Evolutionary conservation across 2,329 filamentous ascomycete species (phyloP).

Genomic region (Scorias spongiosa): DNA sequence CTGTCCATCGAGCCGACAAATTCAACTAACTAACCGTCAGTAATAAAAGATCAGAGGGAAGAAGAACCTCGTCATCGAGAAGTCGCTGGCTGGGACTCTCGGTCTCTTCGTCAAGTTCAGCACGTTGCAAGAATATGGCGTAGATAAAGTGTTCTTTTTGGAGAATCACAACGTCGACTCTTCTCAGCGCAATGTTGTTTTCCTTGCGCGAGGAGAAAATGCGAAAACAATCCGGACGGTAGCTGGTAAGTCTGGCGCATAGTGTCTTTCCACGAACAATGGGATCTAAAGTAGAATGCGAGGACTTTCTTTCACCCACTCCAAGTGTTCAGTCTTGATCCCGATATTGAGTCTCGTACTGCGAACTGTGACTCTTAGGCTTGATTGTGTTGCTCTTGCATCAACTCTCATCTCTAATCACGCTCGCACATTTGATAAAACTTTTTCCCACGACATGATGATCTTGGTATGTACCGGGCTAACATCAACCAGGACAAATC

Average conservation of each 20-base stretch:
- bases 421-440: too few relatives aligned
- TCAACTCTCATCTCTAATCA: too few relatives aligned
- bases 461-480: background rate
- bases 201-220: slow-evolving; percentile 82
- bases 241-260: slow-evolving; percentile 49
- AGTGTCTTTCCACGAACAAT: slow-evolving; percentile 5
- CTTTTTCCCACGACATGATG: too few relatives aligned
- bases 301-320: slow-evolving; percentile 34
- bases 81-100: slow-evolving; percentile 74
- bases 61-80: slow-evolving; percentile 94
- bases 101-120: slow-evolving; percentile 91
- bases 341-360: slow-evolving; percentile 13
- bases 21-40: slow-evolving; percentile 5
- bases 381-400: slow-evolving; percentile 2
- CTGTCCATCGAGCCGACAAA: background rate
- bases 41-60: slow-evolving; percentile 72
- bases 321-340: slow-evolving; percentile 33
- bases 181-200: slow-evolving; percentile 87
- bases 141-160: slow-evolving; percentile 92
- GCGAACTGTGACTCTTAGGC: slow-evolving; percentile 1
- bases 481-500: slow-evolving; percentile 56
- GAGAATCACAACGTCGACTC: slow-evolving; percentile 93
- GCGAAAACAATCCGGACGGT: slow-evolving; percentile 69
- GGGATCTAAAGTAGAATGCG: slow-evolving; percentile 48
- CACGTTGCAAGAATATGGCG: slow-evolving; percentile 88